Conservation (phyloP, 2,329 filamentous ascomycete genomes). For the Fusarium citri region DNA sequence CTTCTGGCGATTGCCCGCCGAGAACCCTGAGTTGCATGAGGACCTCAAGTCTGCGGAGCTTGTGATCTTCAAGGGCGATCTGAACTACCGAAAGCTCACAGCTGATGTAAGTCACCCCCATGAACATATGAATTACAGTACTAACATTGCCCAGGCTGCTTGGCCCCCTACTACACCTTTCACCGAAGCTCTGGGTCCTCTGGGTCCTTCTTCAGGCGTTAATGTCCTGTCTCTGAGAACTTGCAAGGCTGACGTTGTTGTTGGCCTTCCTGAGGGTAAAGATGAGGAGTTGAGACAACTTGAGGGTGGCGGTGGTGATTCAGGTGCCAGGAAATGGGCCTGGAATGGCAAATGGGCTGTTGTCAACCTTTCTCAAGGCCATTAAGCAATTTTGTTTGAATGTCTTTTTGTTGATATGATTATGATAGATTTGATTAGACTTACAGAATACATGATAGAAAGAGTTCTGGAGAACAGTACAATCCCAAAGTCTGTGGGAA, state of each 20-base stretch:
- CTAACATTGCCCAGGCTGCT: conserved; percentile 47
- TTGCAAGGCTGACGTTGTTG: conserved; percentile 96
- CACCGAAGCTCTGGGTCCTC: conserved; percentile 82
- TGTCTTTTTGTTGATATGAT: conserved; percentile 24
- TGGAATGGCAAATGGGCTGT: conserved; percentile 98
- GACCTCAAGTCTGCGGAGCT: conserved; percentile 87
- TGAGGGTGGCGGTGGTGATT: conserved; percentile 77
- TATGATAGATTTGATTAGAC: conserved; percentile 32
- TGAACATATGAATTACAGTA: not conserved
- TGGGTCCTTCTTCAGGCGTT: conserved; percentile 84
- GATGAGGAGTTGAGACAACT: conserved; percentile 81
- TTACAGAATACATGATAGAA: conserved; percentile 14
- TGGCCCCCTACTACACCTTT: conserved; percentile 94
- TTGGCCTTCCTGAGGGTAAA: conserved; percentile 82
- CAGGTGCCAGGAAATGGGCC: conserved; percentile 83
- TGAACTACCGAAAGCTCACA: conserved; percentile 95
- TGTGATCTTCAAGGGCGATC: conserved; percentile 95
- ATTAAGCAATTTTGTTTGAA: conserved; percentile 26
- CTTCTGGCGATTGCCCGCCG: conserved; percentile 85
- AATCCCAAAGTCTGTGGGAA: too few relatives aligned
- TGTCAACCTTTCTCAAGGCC: conserved; percentile 64
- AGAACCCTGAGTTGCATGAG: conserved; percentile 74
- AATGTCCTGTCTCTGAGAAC: conserved; percentile 90
- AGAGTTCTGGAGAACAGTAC: not conserved
- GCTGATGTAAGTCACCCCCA: conserved; percentile 74